Evolutionary conservation across 1,139 yeast species (phyloP).

Genomic region (Blastobotrys buckinghamii): DNA sequence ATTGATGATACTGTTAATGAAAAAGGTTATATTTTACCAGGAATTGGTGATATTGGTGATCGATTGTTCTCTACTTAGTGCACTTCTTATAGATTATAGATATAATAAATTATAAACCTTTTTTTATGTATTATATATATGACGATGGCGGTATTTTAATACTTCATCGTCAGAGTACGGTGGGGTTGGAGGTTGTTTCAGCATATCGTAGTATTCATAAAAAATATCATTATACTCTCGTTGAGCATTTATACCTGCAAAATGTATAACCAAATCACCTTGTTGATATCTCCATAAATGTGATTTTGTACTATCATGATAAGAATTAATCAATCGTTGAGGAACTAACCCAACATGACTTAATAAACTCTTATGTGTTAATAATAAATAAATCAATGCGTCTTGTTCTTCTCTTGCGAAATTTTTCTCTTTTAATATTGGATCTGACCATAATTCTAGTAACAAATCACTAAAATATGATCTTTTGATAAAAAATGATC

Average conservation of each 20-base stretch:
- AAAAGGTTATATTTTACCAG: constrained; percentile 33
- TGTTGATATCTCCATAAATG: constrained; percentile 20
- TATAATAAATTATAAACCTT: neutral
- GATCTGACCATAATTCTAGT: constrained; percentile 24
- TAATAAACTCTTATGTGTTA: constrained; percentile 21
- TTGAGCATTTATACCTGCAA: constrained; percentile 22
- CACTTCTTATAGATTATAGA: too few relatives aligned
- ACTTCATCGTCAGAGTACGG: neutral
- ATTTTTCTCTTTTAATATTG: constrained; percentile 13
- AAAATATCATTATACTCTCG: constrained; percentile 4
- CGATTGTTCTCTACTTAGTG: constrained; percentile 20
- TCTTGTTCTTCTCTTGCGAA: constrained; percentile 25
- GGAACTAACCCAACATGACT: constrained; percentile 34
- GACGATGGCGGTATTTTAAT: neutral
- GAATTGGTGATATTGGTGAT: constrained; percentile 36
- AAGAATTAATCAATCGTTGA: constrained; percentile 33
- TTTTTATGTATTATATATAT: neutral
- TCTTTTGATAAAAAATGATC: constrained; percentile 33
- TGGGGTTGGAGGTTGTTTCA: neutral
- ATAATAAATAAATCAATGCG: constrained; percentile 22
- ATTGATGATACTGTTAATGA: constrained; percentile 27
- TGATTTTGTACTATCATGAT: constrained; percentile 19
- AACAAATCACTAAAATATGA: constrained; percentile 22
- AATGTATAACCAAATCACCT: constrained; percentile 28
- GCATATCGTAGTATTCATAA: constrained; percentile 5